A percentile compares a stretch with the other conserved stretches of the same genome.
Evolutionary conservation across 495 filamentous ascomycete genomes (phyloP).

Genomic region (Aspergillus campestris): DNA sequence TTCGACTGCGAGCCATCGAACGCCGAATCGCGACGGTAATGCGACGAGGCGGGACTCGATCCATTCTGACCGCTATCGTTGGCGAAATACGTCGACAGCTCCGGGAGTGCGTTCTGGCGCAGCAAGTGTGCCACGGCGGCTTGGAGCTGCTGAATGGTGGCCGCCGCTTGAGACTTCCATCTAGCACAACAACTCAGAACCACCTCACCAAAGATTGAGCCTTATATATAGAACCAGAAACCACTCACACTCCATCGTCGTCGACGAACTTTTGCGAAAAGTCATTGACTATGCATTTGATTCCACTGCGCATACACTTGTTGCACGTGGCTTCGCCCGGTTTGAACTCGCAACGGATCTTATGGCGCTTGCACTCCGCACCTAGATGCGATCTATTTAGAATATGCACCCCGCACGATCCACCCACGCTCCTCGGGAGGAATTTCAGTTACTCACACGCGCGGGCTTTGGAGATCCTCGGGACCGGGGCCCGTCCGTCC

Average conservation of each 20-base stretch:
- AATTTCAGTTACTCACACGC: conserved; percentile 27
- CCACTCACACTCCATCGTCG: conserved; percentile 36
- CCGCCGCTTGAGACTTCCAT: conserved; percentile 38
- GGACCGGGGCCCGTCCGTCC: conserved; percentile 16
- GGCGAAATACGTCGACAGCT: conserved; percentile 30
- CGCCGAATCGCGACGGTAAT: conserved; percentile 18
- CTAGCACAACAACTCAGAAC: conserved; percentile 9
- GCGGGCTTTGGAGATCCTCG: conserved; percentile 40
- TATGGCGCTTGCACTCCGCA: conserved; percentile 41
- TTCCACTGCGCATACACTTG: conserved; percentile 39
- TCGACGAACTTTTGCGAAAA: conserved; percentile 44
- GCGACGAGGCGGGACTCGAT: conserved; percentile 25
- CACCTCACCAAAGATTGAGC: too few relatives aligned
- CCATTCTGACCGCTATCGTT: conserved; percentile 21
- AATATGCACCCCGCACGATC: not conserved
- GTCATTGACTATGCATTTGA: conserved; percentile 42
- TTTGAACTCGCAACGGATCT: conserved; percentile 40
- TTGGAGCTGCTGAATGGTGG: conserved; percentile 35
- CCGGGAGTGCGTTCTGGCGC: conserved; percentile 29
- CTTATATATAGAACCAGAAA: conserved; percentile 7
- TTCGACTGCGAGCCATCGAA: conserved; percentile 19
- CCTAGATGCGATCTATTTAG: conserved; percentile 17
- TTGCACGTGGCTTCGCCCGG: conserved; percentile 34
- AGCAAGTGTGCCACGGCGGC: conserved; percentile 38
- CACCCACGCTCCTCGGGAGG: not conserved